These are phyloP conservation scores for Chlorella variabilis DNA, from an alignment of 163 green algal species.

Conservation along the genomic window DNA sequence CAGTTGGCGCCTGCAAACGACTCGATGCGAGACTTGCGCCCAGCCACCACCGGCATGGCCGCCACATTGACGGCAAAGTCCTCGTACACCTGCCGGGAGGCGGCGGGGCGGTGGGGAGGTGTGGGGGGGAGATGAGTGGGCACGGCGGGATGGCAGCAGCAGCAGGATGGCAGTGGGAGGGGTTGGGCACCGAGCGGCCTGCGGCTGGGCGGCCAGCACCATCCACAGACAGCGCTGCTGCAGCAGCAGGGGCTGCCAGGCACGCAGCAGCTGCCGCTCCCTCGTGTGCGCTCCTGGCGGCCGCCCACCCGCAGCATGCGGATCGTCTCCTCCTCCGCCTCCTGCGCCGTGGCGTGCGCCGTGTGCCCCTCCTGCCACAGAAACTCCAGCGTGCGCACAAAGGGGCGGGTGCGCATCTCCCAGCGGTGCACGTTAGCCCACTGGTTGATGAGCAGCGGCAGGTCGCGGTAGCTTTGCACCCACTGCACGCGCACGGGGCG, in stretches of 20 bases:
- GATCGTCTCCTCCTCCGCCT: constrained; percentile 88
- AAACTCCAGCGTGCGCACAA: constrained; percentile 98
- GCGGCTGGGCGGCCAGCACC: not conserved
- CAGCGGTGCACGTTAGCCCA: constrained; percentile 99
- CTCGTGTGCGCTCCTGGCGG: not conserved
- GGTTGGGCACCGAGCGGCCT: no score
- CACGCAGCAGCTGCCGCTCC: not conserved
- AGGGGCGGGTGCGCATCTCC: constrained; percentile 98
- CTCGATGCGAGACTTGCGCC: constrained; percentile 93
- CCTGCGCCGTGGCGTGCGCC: constrained; percentile 92
- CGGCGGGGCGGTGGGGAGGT: not conserved
- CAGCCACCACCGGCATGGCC: constrained; percentile 93
- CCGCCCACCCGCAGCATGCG: constrained; percentile 80
- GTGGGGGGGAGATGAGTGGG: not conserved
- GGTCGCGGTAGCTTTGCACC: constrained; percentile 90
- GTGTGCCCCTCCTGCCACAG: constrained; percentile 99
- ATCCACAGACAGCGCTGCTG: not conserved
- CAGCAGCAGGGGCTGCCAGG: not conserved
- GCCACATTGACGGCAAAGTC: constrained; percentile 76
- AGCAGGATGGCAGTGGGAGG: not conserved
- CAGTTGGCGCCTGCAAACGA: constrained; percentile 93
- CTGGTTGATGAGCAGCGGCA: constrained; percentile 97
- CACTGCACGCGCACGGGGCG: not conserved
- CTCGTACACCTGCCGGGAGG: constrained; percentile 60
- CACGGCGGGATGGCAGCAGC: not conserved